These are phyloP conservation scores for Lupinus albus DNA, from an alignment of 306 rosid species.

Conservation along the genomic window DNA sequence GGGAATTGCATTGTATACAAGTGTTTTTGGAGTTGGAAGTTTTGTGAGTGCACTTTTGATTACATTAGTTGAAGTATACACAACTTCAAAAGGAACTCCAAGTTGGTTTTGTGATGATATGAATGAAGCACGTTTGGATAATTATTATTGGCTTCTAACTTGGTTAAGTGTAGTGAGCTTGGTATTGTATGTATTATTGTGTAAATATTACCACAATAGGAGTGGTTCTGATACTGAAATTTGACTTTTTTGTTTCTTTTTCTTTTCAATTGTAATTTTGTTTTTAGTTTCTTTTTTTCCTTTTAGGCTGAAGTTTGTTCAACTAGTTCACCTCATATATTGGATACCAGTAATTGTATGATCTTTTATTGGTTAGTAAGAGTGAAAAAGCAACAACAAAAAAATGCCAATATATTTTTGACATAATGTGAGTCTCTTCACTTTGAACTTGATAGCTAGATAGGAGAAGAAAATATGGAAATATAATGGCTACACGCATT, in stretches of 20 bases:
- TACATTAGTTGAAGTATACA: constrained; percentile 57
- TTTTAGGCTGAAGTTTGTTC: constrained; percentile 8
- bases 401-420: not conserved
- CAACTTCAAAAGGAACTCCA: constrained; percentile 51
- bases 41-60: constrained; percentile 81
- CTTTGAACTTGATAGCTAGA: too few species aligned
- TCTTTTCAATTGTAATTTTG: not conserved
- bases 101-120: constrained; percentile 91
- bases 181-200: constrained; percentile 56
- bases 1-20: constrained; percentile 76
- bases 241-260: constrained; percentile 29
- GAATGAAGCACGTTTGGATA: constrained; percentile 77
- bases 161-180: constrained; percentile 58
- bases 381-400: not conserved
- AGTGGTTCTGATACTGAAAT: constrained; percentile 50
- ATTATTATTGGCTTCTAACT: constrained; percentile 79
- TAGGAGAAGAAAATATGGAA: too few species aligned
- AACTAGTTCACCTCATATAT: not conserved
- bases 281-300: not conserved
- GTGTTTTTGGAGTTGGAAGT: constrained; percentile 97
- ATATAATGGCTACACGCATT: too few species aligned
- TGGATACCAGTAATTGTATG: not conserved
- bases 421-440: too few species aligned
- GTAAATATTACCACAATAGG: constrained; percentile 54
- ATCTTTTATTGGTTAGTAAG: not conserved